A percentile compares a stretch with the other conserved stretches of the same genome.
phyloP scores from a whole-genome alignment of 306 rosid species.

The Dryas octopetala region DNA sequence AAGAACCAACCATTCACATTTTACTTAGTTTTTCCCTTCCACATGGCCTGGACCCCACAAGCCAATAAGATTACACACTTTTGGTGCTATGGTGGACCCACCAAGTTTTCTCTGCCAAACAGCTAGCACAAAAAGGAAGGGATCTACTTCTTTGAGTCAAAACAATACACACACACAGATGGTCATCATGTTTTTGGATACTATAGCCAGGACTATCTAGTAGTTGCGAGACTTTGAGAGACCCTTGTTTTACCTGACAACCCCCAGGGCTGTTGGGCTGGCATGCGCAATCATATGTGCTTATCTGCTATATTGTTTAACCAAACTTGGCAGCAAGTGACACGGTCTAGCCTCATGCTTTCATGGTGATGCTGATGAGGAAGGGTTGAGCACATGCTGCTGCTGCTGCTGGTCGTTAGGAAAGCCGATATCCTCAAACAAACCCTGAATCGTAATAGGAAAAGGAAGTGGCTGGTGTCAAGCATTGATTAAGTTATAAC shows the following conservation, averaged over 20 bases:
- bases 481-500: background rate
- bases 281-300: constrained; percentile 30
- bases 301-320: constrained; percentile 33
- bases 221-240: constrained; percentile 23
- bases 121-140: constrained; percentile 42
- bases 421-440: constrained; percentile 76
- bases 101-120: constrained; percentile 55
- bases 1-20: constrained; percentile 28
- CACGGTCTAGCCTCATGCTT: constrained; percentile 23
- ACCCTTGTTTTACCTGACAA: constrained; percentile 31
- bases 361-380: constrained; percentile 42
- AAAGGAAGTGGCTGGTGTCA: background rate
- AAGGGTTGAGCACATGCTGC: constrained; percentile 33
- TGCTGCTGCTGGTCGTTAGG: constrained; percentile 33
- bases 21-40: constrained; percentile 30
- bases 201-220: constrained; percentile 30
- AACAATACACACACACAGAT: constrained; percentile 33
- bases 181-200: constrained; percentile 27
- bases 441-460: constrained; percentile 52
- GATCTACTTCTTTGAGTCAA: constrained; percentile 29
- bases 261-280: constrained; percentile 15
- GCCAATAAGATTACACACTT: constrained; percentile 30
- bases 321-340: constrained; percentile 25
- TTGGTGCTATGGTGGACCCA: constrained; percentile 41
- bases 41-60: constrained; percentile 51